These are phyloP conservation scores for Macrophomina phaseolina DNA, from an alignment of 2,329 filamentous ascomycete genomes.

Conservation along the genomic window DNA sequence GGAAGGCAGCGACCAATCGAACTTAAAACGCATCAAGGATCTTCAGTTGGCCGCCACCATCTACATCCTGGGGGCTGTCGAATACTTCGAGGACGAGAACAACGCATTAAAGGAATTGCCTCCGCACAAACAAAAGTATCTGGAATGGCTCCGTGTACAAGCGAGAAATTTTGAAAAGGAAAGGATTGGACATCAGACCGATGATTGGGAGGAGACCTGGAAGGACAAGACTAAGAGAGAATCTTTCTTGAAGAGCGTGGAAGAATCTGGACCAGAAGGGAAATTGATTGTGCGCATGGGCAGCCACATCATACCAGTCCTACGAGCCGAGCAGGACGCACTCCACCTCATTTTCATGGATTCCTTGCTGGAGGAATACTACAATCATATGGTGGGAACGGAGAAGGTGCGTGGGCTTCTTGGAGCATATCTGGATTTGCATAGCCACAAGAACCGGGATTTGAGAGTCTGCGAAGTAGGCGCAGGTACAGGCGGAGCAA, in stretches of 20 bases:
- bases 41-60: conserved; percentile 10
- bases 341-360: conserved; percentile 22
- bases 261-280: background rate
- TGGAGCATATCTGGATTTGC: conserved; percentile 2
- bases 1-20: background rate
- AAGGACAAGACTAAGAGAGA: conserved; percentile 18
- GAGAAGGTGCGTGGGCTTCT: conserved; percentile 7
- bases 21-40: conserved; percentile 16
- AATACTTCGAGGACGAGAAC: conserved; percentile 3
- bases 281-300: conserved; percentile 21
- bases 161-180: conserved; percentile 20
- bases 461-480: conserved; percentile 29
- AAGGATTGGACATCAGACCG: conserved; percentile 1
- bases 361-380: conserved; percentile 22
- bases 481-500: conserved; percentile 31
- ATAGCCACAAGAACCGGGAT: background rate
- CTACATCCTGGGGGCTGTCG: conserved; percentile 14
- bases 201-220: conserved; percentile 8
- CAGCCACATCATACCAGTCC: conserved; percentile 15
- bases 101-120: background rate
- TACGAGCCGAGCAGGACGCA: conserved; percentile 19
- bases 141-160: conserved; percentile 23
- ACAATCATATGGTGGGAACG: conserved; percentile 10
- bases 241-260: conserved; percentile 2
- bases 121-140: conserved; percentile 18